These are phyloP conservation scores for Acorus gramineus DNA, from an alignment of 106 monocot species.

Conservation along the genomic window DNA sequence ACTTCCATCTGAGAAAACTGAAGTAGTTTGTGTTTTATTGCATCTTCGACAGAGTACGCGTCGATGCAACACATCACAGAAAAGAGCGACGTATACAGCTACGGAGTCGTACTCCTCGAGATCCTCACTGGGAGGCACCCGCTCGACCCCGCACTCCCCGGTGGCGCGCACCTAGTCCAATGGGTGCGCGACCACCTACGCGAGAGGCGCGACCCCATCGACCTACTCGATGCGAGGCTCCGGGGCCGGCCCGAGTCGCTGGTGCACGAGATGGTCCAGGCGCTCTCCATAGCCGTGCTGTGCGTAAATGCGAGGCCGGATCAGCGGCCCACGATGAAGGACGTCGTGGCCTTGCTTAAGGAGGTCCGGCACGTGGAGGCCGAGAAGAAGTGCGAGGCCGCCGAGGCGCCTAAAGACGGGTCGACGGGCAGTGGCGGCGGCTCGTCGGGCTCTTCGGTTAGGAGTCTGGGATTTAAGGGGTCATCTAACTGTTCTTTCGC, in stretches of 20 bases:
- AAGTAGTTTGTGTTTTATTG: not conserved
- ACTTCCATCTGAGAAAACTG: not conserved
- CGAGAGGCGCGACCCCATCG: slow-evolving; percentile 20
- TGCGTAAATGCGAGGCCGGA: slow-evolving; percentile 47
- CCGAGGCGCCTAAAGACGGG: slow-evolving; percentile 25
- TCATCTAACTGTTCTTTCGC: slow-evolving; percentile 69
- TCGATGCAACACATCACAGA: slow-evolving; percentile 59
- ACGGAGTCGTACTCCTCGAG: slow-evolving; percentile 78
- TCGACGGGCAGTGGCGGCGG: not conserved
- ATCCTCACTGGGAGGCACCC: slow-evolving; percentile 73
- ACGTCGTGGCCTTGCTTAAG: slow-evolving; percentile 70
- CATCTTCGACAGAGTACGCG: slow-evolving; percentile 48
- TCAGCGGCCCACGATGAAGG: slow-evolving; percentile 89
- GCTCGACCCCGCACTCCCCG: slow-evolving; percentile 59
- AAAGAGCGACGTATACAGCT: slow-evolving; percentile 97
- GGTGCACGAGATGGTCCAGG: slow-evolving; percentile 64
- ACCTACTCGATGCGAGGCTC: slow-evolving; percentile 59
- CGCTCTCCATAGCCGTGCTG: slow-evolving; percentile 39
- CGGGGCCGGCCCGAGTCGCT: slow-evolving; percentile 27
- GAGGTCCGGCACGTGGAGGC: slow-evolving; percentile 49
- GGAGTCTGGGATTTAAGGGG: slow-evolving; percentile 11
- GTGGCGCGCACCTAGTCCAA: slow-evolving; percentile 64
- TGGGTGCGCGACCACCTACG: slow-evolving; percentile 59
- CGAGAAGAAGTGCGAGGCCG: no score
- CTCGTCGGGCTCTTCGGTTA: slow-evolving; percentile 5